phyloP scores from a whole-genome alignment of 441 rosid species.

The Cnidoscolus chayamansa region DNA sequence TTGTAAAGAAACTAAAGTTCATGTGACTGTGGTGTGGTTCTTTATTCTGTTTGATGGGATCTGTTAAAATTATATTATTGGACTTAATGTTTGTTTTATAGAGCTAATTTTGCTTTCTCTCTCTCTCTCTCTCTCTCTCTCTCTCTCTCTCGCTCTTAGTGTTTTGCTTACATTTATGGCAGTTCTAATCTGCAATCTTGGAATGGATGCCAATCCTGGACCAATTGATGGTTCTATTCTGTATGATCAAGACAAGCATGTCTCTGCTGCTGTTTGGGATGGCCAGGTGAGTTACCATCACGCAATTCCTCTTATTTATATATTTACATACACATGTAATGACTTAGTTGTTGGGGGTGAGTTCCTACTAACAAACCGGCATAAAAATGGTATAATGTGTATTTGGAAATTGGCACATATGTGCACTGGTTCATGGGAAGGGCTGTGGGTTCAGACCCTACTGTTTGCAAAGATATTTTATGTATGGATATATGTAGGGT shows the following conservation, averaged over 20 bases:
- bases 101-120: neutral
- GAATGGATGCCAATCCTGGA: slow-evolving; percentile 62
- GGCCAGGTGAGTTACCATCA: slow-evolving; percentile 65
- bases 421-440: neutral
- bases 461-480: neutral
- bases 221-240: slow-evolving; percentile 67
- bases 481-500: neutral
- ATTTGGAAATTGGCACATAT: neutral
- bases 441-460: neutral
- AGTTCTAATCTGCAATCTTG: neutral
- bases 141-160: neutral
- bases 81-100: neutral
- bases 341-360: neutral
- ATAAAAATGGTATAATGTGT: neutral
- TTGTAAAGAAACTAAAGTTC: neutral
- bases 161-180: neutral
- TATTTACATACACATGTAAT: neutral
- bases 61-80: neutral
- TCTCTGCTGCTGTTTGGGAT: slow-evolving; percentile 95
- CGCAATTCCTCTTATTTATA: neutral
- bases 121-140: neutral
- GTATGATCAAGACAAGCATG: slow-evolving; percentile 94
- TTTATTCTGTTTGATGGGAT: neutral
- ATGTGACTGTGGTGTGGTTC: neutral
- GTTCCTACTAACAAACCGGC: neutral